Percentiles rank a stretch among this genome's conserved stretches.
These are phyloP conservation scores for Xylariaceae sp. DNA, from an alignment of 2,329 filamentous ascomycete genomes.

Conservation along the genomic window DNA sequence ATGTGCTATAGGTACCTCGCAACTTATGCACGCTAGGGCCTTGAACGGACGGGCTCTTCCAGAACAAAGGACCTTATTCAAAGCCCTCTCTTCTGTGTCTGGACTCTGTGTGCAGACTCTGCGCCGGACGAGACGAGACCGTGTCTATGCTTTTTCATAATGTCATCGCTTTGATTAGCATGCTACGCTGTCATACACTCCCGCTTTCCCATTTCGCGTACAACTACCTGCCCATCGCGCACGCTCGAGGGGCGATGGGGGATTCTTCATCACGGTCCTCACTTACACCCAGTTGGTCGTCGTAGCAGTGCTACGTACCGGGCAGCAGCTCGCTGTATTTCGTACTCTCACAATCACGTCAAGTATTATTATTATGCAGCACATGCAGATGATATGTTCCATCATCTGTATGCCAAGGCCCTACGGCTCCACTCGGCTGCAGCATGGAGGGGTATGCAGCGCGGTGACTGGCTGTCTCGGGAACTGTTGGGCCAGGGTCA, in stretches of 20 bases:
- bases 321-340: neutral
- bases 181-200: neutral
- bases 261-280: no score
- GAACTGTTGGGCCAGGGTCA: constrained; percentile 20
- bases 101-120: constrained; percentile 3
- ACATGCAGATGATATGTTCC: constrained; percentile 23
- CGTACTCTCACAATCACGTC: neutral
- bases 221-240: neutral
- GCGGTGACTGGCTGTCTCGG: constrained; percentile 24
- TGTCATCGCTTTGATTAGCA: neutral
- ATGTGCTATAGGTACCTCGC: constrained; percentile 9
- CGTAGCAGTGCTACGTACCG: neutral
- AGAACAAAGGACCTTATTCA: constrained; percentile 2
- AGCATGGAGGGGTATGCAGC: constrained; percentile 15
- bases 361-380: constrained; percentile 9
- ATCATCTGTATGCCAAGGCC: constrained; percentile 21
- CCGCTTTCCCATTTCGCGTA: neutral
- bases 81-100: constrained; percentile 11
- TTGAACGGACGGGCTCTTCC: neutral
- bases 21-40: neutral
- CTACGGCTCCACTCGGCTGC: constrained; percentile 20
- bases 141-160: neutral
- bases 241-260: no score
- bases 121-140: neutral
- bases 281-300: no score